These are phyloP conservation scores for Albophoma yamanashiensis DNA, from an alignment of 2,329 filamentous ascomycete species.

Conservation along the genomic window DNA sequence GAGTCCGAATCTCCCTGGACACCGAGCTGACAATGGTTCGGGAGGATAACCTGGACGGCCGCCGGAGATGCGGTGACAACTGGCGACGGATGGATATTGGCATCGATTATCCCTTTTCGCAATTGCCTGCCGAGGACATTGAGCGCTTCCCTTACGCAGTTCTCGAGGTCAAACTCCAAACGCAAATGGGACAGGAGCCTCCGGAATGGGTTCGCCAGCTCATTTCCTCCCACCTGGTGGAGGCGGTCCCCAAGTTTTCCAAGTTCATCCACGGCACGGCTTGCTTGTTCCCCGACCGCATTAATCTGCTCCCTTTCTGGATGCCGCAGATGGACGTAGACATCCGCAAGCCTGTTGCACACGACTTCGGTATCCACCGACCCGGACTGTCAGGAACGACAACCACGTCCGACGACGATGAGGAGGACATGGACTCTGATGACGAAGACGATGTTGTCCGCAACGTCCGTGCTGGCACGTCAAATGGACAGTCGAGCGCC, in stretches of 20 bases:
- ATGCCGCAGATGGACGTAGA: constrained; percentile 97
- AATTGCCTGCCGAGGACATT: constrained; percentile 75
- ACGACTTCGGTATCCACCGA: constrained; percentile 83
- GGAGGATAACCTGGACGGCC: constrained; percentile 88
- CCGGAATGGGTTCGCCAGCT: constrained; percentile 95
- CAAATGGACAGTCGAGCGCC: constrained; percentile 25
- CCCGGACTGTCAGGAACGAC: constrained; percentile 64
- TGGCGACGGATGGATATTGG: constrained; percentile 98
- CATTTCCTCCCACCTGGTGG: constrained; percentile 85
- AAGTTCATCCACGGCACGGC: constrained; percentile 98
- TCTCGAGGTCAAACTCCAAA: constrained; percentile 95
- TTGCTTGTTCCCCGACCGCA: constrained; percentile 73
- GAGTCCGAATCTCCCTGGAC: constrained; percentile 92
- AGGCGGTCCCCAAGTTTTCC: constrained; percentile 98
- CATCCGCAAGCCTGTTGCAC: constrained; percentile 83
- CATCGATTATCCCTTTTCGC: constrained; percentile 87
- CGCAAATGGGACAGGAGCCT: constrained; percentile 86
- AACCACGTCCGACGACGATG: constrained; percentile 67
- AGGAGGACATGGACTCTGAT: constrained; percentile 60
- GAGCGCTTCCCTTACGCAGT: constrained; percentile 93
- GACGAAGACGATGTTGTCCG: constrained; percentile 45
- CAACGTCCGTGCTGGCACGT: constrained; percentile 3
- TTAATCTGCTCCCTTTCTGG: constrained; percentile 91
- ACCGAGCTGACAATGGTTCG: constrained; percentile 92
- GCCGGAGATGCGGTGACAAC: constrained; percentile 66